Conservation (phyloP, 305 asterid species). For the Fraxinus baroniana region DNA sequence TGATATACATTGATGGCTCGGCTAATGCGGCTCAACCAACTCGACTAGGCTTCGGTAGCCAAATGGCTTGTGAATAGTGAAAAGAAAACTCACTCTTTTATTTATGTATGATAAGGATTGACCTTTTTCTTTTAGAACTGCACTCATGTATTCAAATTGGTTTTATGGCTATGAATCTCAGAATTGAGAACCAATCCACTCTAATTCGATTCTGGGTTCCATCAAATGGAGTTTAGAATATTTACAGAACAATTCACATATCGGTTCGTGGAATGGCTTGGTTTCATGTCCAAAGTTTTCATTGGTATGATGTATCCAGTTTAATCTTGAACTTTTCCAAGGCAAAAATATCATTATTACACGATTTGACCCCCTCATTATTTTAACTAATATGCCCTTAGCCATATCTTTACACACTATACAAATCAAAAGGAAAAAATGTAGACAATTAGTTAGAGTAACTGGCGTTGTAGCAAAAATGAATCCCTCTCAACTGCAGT, state of each 20-base stretch:
- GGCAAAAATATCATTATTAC: not conserved
- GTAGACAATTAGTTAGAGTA: not conserved
- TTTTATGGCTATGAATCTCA: not conserved
- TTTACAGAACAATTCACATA: no score
- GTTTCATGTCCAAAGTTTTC: not conserved
- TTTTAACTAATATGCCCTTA: not conserved
- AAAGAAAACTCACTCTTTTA: no score
- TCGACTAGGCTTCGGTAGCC: no score
- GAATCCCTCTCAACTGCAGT: not conserved
- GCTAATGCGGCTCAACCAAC: no score
- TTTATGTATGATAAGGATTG: no score
- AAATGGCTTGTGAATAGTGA: no score
- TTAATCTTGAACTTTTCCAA: not conserved
- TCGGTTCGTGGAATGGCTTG: no score
- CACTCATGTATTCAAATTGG: not conserved
- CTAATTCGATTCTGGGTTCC: not conserved
- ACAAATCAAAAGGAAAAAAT: not conserved
- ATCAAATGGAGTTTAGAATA: no score
- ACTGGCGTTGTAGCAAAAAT: not conserved
- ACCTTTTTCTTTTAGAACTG: not conserved
- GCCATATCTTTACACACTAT: not conserved
- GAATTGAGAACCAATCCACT: not conserved
- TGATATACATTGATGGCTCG: no score
- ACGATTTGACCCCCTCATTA: no score
- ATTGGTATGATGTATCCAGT: not conserved